Evolutionary conservation across 2,329 filamentous ascomycete genomes (phyloP), one percentile per base, ranked within the genome.

Genomic region (Paraconiothyrium brasiliense): DNA sequence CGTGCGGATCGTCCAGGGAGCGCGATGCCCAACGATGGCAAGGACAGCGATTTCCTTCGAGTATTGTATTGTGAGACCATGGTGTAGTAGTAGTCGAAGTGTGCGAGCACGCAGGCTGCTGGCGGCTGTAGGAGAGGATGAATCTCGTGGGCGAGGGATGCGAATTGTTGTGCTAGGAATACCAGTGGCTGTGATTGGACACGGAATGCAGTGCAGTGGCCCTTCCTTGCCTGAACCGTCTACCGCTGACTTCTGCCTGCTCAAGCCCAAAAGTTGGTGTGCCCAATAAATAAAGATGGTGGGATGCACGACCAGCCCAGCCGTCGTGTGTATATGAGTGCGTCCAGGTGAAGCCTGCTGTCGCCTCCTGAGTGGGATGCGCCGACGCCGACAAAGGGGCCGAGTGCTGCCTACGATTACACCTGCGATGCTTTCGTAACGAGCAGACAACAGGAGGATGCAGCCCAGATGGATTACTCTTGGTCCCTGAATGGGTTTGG

Each of bases 61-160:
- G 94, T 98, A 81, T 97, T 97, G 86, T 97, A 41, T n/a, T n/a
- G 16, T 41, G 39, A 97, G 76, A 91, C 91, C 93, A 97, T 97
- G 60, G 58, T 37, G 59, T 52, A 52, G 64, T 59, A 41, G 51
- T 16, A n/a, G 5, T 41, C 14, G 13, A 16, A n/a, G 16, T 8
- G 5, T 60, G 62, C 51, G 48, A 39, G 32, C 20, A 57, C 41
- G 48, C 34, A 43, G 24, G 14, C 47, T 57, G 39, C 52, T 22
- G 41, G 57, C 61, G 50, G 62, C 39, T 41, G 39, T 41, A 5
- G 43, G 11, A 44, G 58, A 59, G 66, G 48, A 68, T 48, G 43
- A 66, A 70, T 70, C 70, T 71, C 68, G 70, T 65, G 67, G 68
- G 52, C 32, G 62, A 63, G 60, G 69, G 69, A 68, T 60, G 61